Conservation (phyloP, 257 asterid species). For the Voacanga thouarsii region DNA sequence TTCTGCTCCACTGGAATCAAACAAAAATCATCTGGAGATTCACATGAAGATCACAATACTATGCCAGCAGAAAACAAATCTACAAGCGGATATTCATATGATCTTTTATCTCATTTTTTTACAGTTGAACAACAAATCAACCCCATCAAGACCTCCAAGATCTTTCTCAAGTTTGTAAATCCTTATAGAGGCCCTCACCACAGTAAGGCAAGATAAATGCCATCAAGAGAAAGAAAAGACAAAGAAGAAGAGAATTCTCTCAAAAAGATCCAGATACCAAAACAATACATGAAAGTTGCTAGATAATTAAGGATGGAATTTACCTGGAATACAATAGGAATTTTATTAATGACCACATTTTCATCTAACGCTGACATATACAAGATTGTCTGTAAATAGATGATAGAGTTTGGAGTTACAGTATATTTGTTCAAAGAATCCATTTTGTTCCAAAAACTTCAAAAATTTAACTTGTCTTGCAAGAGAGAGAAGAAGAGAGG, state of each 20-base stretch:
- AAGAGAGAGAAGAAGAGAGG: neutral
- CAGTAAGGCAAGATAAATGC: neutral
- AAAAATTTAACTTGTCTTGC: neutral
- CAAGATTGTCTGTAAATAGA: neutral
- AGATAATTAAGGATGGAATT: neutral
- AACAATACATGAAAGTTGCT: neutral
- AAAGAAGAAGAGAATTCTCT: neutral
- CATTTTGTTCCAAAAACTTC: neutral
- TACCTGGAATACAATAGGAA: neutral
- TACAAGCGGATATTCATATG: neutral
- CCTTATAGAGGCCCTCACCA: neutral
- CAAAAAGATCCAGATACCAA: neutral
- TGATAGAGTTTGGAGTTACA: neutral
- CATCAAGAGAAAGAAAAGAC: neutral
- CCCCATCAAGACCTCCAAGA: neutral
- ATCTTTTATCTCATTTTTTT: neutral
- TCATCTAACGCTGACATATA: neutral
- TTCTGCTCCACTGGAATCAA: conserved; percentile 89
- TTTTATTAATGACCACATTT: neutral
- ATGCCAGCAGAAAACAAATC: neutral
- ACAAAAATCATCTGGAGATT: conserved; percentile 20
- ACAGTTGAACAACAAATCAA: neutral
- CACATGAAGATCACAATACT: neutral
- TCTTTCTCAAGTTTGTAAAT: neutral
- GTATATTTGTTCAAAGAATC: neutral